These are phyloP conservation scores for Globisporangium rhizosaccharum DNA, from an alignment of 352 stramenopile species.

Conservation along the genomic window DNA sequence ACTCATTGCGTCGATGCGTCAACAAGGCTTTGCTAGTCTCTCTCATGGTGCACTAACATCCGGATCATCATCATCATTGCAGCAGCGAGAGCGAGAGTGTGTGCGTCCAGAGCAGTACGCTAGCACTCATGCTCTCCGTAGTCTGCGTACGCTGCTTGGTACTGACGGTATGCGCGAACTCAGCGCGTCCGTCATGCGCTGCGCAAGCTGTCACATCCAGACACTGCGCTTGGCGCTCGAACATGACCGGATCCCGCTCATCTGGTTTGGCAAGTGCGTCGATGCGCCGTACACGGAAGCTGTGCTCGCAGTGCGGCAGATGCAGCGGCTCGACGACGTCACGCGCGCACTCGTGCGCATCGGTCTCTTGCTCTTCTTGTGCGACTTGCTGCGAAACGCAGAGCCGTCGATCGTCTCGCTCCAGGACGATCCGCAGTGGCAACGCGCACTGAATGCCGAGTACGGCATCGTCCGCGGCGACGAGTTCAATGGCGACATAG, in stretches of 20 bases:
- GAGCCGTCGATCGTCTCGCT: neutral
- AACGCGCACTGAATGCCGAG: constrained; percentile 12
- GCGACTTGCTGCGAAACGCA: constrained; percentile 5
- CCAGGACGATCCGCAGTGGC: neutral
- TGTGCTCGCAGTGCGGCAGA: constrained; percentile 23
- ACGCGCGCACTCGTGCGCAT: constrained; percentile 5
- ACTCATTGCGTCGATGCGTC: constrained; percentile 6
- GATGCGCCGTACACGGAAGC: constrained; percentile 20
- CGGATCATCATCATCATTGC: neutral
- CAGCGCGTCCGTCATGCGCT: neutral
- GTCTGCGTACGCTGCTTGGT: constrained; percentile 15
- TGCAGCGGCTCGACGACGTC: constrained; percentile 21
- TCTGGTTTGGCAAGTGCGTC: constrained; percentile 21
- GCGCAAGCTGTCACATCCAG: constrained; percentile 10
- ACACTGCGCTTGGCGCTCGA: constrained; percentile 16
- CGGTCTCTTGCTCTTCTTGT: constrained; percentile 17
- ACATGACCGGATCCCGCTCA: constrained; percentile 28
- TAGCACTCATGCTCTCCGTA: constrained; percentile 4
- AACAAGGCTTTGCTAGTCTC: neutral
- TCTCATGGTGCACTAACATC: too few species aligned
- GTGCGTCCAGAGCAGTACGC: constrained; percentile 3
- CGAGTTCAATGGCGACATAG: constrained; percentile 12
- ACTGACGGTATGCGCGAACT: constrained; percentile 9
- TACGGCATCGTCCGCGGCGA: constrained; percentile 2
- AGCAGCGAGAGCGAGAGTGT: neutral